Evolutionary conservation across 805 yeast genomes (phyloP), one percentile per base, ranked within the genome.

Genomic region (Brettanomyces bruxellensis): DNA sequence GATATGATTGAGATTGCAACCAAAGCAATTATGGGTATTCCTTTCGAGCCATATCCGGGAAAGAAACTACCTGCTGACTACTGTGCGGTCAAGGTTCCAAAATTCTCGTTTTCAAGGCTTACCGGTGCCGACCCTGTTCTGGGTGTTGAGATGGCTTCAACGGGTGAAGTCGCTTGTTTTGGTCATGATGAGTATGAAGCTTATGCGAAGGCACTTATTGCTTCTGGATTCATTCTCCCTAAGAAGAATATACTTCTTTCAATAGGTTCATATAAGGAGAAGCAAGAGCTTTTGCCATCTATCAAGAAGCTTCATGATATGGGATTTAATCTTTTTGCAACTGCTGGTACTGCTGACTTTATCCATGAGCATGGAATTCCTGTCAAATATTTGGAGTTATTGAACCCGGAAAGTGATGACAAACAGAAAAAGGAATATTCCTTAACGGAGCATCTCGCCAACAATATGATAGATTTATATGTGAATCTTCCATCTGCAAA

Each of bases 91-190:
- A 91, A 91, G 73, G 97, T 90, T 49, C 98, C 98, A 11, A 98
- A 91, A 69, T 91, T 91, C 70, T 90, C 97, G 5, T 91, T 93
- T 81, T 85, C 97, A 30, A 82, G 98, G 67, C 76, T 91, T 55
- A 86, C 96, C 42, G 98, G 98, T 57, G 98, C 98, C 47, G 98
- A 91, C 66, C 98, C 98, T 45, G 89, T 91, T 51, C 74, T 91
- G 55, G 98, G 98, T 71, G 98, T 91, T 54, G 98, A 91, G 71
- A 91, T 91, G 98, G 96, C 98, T 18, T 91, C 97, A 30, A 91
- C 98, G 51, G 98, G 98, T 76, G 98, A 89, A 68, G 97, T 90
- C 61, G 99, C 99, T 43, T 79, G 95, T 52, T 91, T 93, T 63
- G 99, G 99, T 60, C 88, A 77, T 61, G 83, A 90, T 74, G 91